Conservation (phyloP, 345 rosid species). For the Pistacia integerrima region DNA sequence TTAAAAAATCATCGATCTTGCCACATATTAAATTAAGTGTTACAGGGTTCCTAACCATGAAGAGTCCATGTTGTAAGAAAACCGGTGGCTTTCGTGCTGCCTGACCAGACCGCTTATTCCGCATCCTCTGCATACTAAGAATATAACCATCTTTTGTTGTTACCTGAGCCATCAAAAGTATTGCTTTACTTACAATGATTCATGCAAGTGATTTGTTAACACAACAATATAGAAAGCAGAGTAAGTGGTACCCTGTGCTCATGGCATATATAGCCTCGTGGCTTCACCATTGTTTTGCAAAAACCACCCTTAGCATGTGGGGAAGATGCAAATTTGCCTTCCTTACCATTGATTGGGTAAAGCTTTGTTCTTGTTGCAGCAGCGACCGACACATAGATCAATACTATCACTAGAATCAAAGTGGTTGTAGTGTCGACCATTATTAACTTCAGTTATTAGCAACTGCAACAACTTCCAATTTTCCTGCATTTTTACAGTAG, state of each 20-base stretch:
- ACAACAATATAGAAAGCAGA: no score
- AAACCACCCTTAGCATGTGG: slow-evolving; percentile 18
- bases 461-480: not conserved
- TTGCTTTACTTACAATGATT: no score
- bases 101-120: slow-evolving; percentile 22
- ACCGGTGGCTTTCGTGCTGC: slow-evolving; percentile 39
- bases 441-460: not conserved
- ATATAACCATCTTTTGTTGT: slow-evolving; percentile 55
- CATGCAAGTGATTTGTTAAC: no score
- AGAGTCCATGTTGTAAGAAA: slow-evolving; percentile 50
- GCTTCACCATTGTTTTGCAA: slow-evolving; percentile 34
- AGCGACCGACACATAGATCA: slow-evolving; percentile 9
- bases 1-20: not conserved
- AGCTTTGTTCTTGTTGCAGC: not conserved
- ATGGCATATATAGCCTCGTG: slow-evolving; percentile 40
- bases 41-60: slow-evolving; percentile 29
- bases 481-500: slow-evolving; percentile 8
- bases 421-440: slow-evolving; percentile 11
- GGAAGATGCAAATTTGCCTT: not conserved
- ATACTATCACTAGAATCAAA: slow-evolving; percentile 5
- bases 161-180: slow-evolving; percentile 30
- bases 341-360: no score
- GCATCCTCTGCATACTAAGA: slow-evolving; percentile 51
- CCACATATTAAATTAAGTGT: not conserved
- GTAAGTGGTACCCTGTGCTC: slow-evolving; percentile 26